Base-by-base conservation (phyloP, 2,329 filamentous ascomycete genomes). In the Xylariaceae sp. region DNA sequence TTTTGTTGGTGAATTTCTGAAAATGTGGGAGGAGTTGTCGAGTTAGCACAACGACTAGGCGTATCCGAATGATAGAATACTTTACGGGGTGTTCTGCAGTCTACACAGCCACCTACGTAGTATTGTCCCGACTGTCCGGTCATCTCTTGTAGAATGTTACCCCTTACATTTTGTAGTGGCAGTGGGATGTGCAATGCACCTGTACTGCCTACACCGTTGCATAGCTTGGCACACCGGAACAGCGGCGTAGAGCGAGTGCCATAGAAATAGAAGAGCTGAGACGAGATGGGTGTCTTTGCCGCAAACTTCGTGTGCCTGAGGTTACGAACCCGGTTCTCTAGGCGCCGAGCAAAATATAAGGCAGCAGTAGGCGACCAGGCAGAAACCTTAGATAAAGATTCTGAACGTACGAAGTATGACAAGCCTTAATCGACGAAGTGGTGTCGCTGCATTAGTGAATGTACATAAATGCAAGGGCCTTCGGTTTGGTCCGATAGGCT, bases 21-120 rank as follows among this genome's bases (percentile, higher is more conserved):
- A 55, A 71, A 68, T 10, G 75, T 80, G 45, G 76, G 71, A 8
- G 86, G 71, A 0, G 77, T 84, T 50, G 50, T 78, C 37, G 78
- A 80, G 61, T 69, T 80, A 19, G 79, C 79, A 3, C 71, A 69
- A 51, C 71, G 70, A 61, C 72, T 84, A 61, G 76, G 72, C 19
- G 61, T 66, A 53, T 34, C 59, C 32, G 36, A 37, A 37, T 37
- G 36, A 37, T 55, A 61, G 57, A 3, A 34, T 34, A 34, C 32
- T 15, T 15, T 51, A 59, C 7, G n/a, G 21, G 36, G 21, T 34
- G 32, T 34, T 13, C 18, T 10, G 18, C 32, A 13, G 6, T 41
- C 6, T 29, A 18, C 26, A 44, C 22, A 45, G 16, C 29, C 39
- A 34, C 42, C 40, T 41, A 16, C 34, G 22, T 26, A 44, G 12